Evolutionary conservation across 768 basidiomycete genomes (phyloP).

Genomic region (Rhodotorula babjevae): DNA sequence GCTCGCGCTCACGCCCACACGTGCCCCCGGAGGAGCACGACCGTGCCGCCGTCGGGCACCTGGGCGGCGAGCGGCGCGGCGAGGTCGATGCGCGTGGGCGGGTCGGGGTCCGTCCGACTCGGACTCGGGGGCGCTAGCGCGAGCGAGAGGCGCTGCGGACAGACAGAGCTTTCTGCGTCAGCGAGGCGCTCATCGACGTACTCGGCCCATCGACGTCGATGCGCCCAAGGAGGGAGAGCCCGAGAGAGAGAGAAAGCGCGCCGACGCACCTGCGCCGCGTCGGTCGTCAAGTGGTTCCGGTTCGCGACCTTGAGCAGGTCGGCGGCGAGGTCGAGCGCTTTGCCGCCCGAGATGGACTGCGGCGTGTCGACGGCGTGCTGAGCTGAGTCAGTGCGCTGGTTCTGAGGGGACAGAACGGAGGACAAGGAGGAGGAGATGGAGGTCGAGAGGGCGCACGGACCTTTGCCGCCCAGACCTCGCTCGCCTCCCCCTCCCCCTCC

Average conservation of each 20-base stretch:
- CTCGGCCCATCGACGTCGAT: background rate
- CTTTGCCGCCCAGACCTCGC: slow-evolving; percentile 66
- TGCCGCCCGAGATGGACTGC: slow-evolving; percentile 60
- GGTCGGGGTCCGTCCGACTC: background rate
- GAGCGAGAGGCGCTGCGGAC: slow-evolving; percentile 12
- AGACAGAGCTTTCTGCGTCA: background rate
- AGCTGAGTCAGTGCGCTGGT: too few species aligned
- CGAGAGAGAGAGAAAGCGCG: background rate
- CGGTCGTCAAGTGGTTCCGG: slow-evolving; percentile 13
- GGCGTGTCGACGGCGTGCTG: too few species aligned
- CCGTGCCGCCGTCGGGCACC: background rate
- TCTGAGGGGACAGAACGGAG: too few species aligned
- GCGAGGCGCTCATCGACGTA: too few species aligned
- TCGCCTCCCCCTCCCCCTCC: slow-evolving; percentile 49
- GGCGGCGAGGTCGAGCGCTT: slow-evolving; percentile 59
- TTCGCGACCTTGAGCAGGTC: slow-evolving; percentile 47
- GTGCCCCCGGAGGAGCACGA: slow-evolving; percentile 1
- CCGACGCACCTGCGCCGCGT: slow-evolving; percentile 1
- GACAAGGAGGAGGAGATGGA: background rate
- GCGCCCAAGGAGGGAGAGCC: background rate
- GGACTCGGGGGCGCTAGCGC: background rate
- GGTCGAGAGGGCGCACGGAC: slow-evolving; percentile 49
- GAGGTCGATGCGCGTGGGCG: slow-evolving; percentile 1
- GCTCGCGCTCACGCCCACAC: background rate
- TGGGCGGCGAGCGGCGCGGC: background rate